Base-by-base conservation (phyloP, 768 basidiomycete genomes). In the Lentinula guzmanii region DNA sequence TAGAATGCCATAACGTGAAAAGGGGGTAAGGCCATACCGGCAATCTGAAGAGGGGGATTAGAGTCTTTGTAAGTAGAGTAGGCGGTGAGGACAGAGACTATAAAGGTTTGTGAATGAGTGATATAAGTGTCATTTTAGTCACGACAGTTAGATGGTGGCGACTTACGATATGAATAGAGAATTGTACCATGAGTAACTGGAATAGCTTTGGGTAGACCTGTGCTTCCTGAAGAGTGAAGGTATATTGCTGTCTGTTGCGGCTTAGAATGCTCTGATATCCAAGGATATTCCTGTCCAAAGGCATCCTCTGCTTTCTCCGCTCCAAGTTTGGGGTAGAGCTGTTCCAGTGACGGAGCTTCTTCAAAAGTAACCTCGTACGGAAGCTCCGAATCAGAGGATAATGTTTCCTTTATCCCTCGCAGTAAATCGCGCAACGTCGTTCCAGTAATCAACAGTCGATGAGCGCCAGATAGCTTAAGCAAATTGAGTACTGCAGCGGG, bases 241-340 rank as follows among this genome's bases (percentile, higher is more conserved):
- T 46, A 56, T 2, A 54, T 5, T 4, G 50, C 46, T 5, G 34
- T 59, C 11, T 53, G 66, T 10, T 73, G 62, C 1, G 58, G 39
- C 13, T 21, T 18, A 0, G 68, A 60, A 61, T 56, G 63, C 4
- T 54, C 58, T 4, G 7, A 13, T 0, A 31, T 0, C 3, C 63
- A 31, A 8, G 58, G 52, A 24, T 65, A 67, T 52, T 70, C 73
- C 1, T 63, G 65, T 16, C 18, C 6, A 41, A 70, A 71, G 0
- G 42, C 6, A 55, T 71, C 68, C 0, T 63, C 24, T 1, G 48
- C 24, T 33, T 54, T 52, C 21, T 71, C 73, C 10, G 43, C 2
- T 2, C 69, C 73, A 8, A 70, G 65, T 41, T 67, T 65, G 3
- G 72, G 71, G 41, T 75, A 83, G 0, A 79, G 64, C 18, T 69